Evolutionary conservation across 2,329 filamentous ascomycete species (phyloP).

Genomic region (Leptodontidium sp.): DNA sequence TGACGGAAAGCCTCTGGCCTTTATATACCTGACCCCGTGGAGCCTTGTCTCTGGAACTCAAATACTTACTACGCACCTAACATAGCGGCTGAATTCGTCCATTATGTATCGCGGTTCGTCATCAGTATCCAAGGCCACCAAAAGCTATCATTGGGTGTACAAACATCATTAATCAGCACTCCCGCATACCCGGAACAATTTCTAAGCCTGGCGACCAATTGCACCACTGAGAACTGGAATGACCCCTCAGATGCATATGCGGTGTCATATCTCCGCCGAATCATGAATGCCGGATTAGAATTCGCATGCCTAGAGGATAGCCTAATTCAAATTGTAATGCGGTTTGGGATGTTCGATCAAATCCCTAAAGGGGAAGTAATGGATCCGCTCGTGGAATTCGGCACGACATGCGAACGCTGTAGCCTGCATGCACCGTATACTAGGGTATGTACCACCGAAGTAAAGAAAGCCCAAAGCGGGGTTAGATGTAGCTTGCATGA

Average conservation of each 20-base stretch:
- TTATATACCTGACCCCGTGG: neutral
- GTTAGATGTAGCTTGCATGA: too few species aligned
- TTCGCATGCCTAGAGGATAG: neutral
- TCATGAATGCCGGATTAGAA: neutral
- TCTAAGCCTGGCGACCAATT: neutral
- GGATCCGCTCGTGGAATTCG: neutral
- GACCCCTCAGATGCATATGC: slow-evolving; percentile 1
- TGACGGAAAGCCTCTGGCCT: neutral
- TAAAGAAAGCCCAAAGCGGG: neutral
- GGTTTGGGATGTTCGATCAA: neutral
- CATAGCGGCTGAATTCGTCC: neutral
- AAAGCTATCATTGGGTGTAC: neutral
- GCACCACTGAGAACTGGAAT: neutral
- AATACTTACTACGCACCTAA: slow-evolving; percentile 5
- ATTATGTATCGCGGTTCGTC: neutral
- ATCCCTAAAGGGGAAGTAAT: neutral
- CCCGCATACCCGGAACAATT: slow-evolving; percentile 13
- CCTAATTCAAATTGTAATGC: neutral
- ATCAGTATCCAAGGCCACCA: neutral
- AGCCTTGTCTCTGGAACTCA: neutral
- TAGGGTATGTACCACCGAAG: neutral
- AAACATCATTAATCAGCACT: slow-evolving; percentile 9
- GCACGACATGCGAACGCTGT: neutral
- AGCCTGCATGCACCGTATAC: neutral
- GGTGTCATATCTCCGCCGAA: neutral